A percentile compares a stretch with the other conserved stretches of the same genome.
phyloP scores from a whole-genome alignment of 257 asterid species.

The Prunella vulgaris region DNA sequence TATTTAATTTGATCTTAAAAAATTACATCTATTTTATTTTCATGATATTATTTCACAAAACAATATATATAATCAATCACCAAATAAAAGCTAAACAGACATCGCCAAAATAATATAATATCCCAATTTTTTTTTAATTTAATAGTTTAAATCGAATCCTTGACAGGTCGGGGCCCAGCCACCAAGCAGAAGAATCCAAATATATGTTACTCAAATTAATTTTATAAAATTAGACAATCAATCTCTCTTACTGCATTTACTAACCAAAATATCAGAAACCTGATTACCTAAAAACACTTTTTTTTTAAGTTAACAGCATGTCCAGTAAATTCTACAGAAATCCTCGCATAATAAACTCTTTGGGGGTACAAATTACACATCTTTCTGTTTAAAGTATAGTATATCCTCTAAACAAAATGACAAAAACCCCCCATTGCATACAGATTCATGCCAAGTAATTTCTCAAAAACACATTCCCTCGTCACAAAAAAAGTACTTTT shows the following conservation, averaged over 20 bases:
- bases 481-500: background rate
- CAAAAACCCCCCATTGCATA: background rate
- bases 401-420: background rate
- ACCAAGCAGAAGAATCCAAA: background rate
- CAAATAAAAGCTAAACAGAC: no score
- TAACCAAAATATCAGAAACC: background rate
- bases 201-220: background rate
- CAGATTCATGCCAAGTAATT: background rate
- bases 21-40: no score
- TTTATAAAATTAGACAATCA: background rate
- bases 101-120: no score
- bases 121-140: no score
- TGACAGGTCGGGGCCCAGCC: background rate
- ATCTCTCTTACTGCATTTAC: background rate
- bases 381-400: background rate
- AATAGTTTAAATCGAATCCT: background rate
- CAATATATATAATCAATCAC: no score
- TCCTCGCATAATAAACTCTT: background rate
- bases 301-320: no score
- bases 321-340: constrained; percentile 10
- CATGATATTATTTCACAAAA: no score
- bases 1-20: no score
- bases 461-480: background rate
- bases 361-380: background rate
- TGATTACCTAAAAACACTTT: no score